phyloP scores from a whole-genome alignment of 495 filamentous ascomycete genomes.

The Aspergillus homomorphus region DNA sequence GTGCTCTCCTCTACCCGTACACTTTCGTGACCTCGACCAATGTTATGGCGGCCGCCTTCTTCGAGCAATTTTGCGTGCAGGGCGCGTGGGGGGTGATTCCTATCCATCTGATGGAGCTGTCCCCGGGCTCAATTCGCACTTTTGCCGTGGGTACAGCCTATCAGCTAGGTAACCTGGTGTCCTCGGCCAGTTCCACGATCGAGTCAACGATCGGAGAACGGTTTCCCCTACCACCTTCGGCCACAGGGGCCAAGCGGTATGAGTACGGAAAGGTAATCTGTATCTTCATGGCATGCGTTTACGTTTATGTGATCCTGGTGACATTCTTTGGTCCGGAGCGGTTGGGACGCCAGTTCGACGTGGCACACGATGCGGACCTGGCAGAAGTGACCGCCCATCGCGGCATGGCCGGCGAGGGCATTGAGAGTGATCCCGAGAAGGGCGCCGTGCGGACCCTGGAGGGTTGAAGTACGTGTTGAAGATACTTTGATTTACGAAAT shows the following conservation, averaged over 20 bases:
- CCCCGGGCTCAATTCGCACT: constrained; percentile 75
- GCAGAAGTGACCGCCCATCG: constrained; percentile 40
- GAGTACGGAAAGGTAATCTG: constrained; percentile 88
- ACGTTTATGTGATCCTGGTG: constrained; percentile 71
- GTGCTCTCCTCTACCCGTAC: constrained; percentile 79
- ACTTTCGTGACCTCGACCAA: constrained; percentile 58
- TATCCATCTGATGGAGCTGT: constrained; percentile 85
- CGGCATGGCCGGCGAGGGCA: constrained; percentile 3
- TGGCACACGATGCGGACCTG: constrained; percentile 63
- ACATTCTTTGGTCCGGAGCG: constrained; percentile 77
- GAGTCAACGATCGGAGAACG: constrained; percentile 77
- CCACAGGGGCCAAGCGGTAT: constrained; percentile 52
- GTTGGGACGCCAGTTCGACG: constrained; percentile 62
- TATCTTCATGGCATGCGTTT: constrained; percentile 94
- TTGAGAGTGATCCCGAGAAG: constrained; percentile 22
- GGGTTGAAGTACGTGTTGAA: neutral
- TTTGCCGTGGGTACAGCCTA: constrained; percentile 82
- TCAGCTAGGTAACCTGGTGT: constrained; percentile 82
- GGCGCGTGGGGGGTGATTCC: constrained; percentile 83
- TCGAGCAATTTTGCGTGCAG: constrained; percentile 88
- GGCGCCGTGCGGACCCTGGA: constrained; percentile 2
- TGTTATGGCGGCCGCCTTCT: constrained; percentile 83
- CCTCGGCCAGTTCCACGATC: constrained; percentile 76
- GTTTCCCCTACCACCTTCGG: constrained; percentile 66
- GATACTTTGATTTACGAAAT: neutral